Evolutionary conservation across 306 rosid genomes (phyloP).

Genomic region (Vachellia collinsii): DNA sequence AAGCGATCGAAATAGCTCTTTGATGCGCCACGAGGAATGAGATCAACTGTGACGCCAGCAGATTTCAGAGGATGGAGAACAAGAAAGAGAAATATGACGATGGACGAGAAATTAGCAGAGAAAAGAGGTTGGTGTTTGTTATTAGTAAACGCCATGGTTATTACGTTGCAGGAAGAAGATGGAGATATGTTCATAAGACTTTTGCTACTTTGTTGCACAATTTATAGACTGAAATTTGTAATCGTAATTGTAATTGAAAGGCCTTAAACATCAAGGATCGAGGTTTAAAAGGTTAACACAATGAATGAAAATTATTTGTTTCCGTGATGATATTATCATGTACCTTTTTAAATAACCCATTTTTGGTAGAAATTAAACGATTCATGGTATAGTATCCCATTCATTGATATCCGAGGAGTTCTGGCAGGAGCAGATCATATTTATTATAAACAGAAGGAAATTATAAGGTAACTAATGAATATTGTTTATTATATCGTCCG

Average conservation of each 20-base stretch:
- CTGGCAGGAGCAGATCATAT: too few species aligned
- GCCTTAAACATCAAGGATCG: background rate
- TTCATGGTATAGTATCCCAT: too few species aligned
- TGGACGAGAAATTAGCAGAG: background rate
- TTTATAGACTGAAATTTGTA: slow-evolving; percentile 1
- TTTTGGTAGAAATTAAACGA: too few species aligned
- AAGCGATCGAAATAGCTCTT: slow-evolving; percentile 35
- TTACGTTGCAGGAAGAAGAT: background rate
- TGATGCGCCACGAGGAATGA: slow-evolving; percentile 52
- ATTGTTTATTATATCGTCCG: background rate
- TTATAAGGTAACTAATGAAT: background rate
- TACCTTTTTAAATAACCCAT: background rate
- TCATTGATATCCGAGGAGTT: too few species aligned
- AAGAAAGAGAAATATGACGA: background rate
- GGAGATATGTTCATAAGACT: background rate
- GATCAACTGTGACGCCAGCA: slow-evolving; percentile 38
- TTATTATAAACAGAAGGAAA: background rate
- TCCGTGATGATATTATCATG: background rate
- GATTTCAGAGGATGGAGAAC: background rate
- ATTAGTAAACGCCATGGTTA: background rate
- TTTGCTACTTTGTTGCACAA: background rate
- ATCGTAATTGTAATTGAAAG: background rate
- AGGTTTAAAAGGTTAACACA: background rate
- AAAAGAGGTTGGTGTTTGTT: background rate
- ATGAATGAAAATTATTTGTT: background rate